A percentile compares a stretch with the other conserved stretches of the same genome.
Conservation (phyloP, 352 stramenopile species). For the Thraustochytrium sp. region DNA sequence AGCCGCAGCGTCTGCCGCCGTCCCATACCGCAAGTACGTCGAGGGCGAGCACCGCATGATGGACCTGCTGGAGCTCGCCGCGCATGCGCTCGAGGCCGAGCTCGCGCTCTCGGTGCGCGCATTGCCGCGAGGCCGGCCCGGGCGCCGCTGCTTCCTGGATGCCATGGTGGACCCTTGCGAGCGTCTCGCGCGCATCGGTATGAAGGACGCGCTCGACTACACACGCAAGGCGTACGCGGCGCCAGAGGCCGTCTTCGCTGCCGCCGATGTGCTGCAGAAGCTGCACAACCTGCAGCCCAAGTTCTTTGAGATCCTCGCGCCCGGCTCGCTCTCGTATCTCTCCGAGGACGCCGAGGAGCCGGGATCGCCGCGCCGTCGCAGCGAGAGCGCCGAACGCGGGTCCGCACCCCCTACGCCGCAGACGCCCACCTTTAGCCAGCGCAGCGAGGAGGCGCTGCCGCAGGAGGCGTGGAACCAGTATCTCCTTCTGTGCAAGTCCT, state of each 20-base stretch:
- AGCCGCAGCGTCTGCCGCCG: not conserved
- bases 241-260: not conserved
- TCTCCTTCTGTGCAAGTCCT: not conserved
- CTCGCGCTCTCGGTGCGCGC: not conserved
- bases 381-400: not conserved
- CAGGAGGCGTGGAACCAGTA: not conserved
- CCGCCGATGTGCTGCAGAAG: not conserved
- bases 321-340: not conserved
- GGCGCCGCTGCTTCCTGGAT: not conserved
- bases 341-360: not conserved
- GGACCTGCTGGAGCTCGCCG: not conserved
- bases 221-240: not conserved
- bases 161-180: slow-evolving; percentile 19
- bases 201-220: not conserved
- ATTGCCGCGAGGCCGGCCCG: not conserved
- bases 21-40: not conserved
- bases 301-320: slow-evolving; percentile 1
- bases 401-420: no score
- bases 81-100: slow-evolving; percentile 4
- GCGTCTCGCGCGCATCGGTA: not conserved
- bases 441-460: not conserved
- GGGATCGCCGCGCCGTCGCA: not conserved
- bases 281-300: not conserved
- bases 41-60: slow-evolving; percentile 19
- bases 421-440: no score